These are phyloP conservation scores for Symbiodinium natans DNA, from an alignment of 73 alveolate genomes.

Conservation along the genomic window DNA sequence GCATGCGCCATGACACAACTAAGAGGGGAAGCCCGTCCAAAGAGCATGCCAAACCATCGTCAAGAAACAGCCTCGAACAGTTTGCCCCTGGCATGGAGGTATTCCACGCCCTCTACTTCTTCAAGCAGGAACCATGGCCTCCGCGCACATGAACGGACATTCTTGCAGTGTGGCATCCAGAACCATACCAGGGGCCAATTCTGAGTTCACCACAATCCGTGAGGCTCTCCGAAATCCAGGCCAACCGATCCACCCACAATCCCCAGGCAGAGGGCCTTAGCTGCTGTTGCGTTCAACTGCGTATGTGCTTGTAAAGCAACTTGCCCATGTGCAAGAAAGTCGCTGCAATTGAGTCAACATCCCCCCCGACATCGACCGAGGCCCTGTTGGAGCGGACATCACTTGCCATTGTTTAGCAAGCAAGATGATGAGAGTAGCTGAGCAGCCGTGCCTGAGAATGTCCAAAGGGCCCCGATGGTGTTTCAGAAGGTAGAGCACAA, in stretches of 20 bases:
- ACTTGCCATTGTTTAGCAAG: too few relatives aligned
- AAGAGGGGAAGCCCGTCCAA: too few relatives aligned
- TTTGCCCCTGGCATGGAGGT: slow-evolving; percentile 33
- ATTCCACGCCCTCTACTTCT: slow-evolving; percentile 81
- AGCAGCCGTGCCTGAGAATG: slow-evolving; percentile 79
- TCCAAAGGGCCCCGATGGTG: slow-evolving; percentile 69
- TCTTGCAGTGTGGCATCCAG: too few relatives aligned
- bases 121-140: slow-evolving; percentile 81
- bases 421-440: too few relatives aligned
- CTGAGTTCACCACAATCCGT: slow-evolving; percentile 34
- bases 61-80: slow-evolving; percentile 44
- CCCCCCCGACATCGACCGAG: slow-evolving; percentile 78
- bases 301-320: too few relatives aligned
- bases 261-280: slow-evolving; percentile 65
- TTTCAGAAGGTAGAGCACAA: slow-evolving; percentile 49
- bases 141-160: neutral
- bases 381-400: slow-evolving; percentile 46
- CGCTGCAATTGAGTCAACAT: slow-evolving; percentile 61
- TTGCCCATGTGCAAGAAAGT: too few relatives aligned
- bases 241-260: slow-evolving; percentile 70
- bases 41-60: too few relatives aligned
- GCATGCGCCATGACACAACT: too few relatives aligned
- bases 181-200: neutral
- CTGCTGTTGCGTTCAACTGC: too few relatives aligned
- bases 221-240: slow-evolving; percentile 44